Evolutionary conservation across 331 rosid genomes (phyloP), one percentile per base, ranked within the genome.

Genomic region (Cucumis variabilis): DNA sequence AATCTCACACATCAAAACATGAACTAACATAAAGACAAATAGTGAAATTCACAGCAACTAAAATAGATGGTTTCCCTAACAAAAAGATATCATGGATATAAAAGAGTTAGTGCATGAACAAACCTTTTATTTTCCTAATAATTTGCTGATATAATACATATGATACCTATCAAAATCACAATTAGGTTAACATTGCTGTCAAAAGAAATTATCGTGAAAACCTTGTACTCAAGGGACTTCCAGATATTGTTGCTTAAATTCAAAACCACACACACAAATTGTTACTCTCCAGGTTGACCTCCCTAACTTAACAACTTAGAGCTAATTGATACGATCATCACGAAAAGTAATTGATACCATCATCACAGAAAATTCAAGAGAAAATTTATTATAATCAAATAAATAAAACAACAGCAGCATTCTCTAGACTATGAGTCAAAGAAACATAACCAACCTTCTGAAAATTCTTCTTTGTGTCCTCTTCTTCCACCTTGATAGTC

Each of bases 401-500:
- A 44, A 44, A 72, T 6, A 33, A 20, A 68, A 25, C 6, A 25
- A 73, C 27, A 13, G 81, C 62, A 67, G 13, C 71, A 41, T 24
- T 65, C 55, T 25, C 33, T 67, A 37, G 28, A 76, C 24, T 71
- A 82, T 37, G 28, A 79, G 33, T 37, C 51, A 82, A 30, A 9
- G 55, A 53, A 28, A 27, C 13, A 7, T 44, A 77, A 27, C n/a
- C 20, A 60, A 97, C 99, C 98, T 97, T 96, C 68, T 97, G 99
- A 90, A 97, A 97, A 88, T 97, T 97, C 9, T 98, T 94, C 93
- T 96, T 99, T 2, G 88, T 66, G 24, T 97, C 88, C 82, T 97
- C 98, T 78, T 94, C 95, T 87, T 94, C 99, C 13, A 87, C 95
- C 91, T 92, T 97, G 55, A 97, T 94, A 86, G 94, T 92, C 88